Conservation (phyloP, 345 rosid species). For the Gossypium longicalyx region DNA sequence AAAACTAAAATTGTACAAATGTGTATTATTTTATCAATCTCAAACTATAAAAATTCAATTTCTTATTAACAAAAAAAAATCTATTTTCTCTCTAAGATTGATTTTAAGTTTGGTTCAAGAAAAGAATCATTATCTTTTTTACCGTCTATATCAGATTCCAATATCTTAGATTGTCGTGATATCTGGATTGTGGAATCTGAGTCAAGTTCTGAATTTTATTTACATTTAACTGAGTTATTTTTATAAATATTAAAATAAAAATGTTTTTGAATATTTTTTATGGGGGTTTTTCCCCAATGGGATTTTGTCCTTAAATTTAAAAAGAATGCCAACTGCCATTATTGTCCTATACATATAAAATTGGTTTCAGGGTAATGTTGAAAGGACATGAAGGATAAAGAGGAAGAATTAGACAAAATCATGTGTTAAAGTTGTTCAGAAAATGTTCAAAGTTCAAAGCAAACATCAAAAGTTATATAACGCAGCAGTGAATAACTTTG, state of each 20-base stretch:
- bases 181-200: neutral
- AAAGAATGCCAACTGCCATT: neutral
- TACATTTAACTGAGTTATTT: neutral
- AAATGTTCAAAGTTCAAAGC: neutral
- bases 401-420: slow-evolving; percentile 17
- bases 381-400: neutral
- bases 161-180: neutral
- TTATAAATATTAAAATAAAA: neutral
- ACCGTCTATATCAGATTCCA: neutral
- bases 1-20: too few relatives aligned
- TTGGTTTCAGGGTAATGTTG: neutral
- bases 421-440: slow-evolving; percentile 12
- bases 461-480: neutral
- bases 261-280: neutral
- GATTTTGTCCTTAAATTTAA: neutral
- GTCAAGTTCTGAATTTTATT: neutral
- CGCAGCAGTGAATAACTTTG: slow-evolving; percentile 22
- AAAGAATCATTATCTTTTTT: neutral
- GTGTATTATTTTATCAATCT: too few relatives aligned
- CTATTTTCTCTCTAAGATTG: neutral
- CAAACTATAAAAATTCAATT: too few relatives aligned
- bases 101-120: neutral
- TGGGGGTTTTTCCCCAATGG: neutral
- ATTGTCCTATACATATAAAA: neutral
- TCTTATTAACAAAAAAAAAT: neutral